A percentile compares a stretch with the other conserved stretches of the same genome.
Evolutionary conservation across 495 filamentous ascomycete species (phyloP).

Genomic region (Penicillium herquei): DNA sequence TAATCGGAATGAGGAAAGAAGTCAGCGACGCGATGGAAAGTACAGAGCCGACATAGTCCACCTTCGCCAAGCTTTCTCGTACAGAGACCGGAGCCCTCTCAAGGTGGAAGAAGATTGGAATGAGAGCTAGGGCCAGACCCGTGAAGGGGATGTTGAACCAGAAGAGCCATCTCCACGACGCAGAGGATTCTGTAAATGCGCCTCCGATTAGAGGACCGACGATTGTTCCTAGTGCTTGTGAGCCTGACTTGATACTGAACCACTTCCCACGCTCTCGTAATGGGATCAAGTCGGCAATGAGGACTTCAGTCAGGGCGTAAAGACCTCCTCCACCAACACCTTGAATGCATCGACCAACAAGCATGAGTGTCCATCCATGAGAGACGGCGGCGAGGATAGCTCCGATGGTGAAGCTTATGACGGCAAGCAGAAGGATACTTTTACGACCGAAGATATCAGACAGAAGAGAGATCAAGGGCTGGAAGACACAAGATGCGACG

Average conservation of each 20-base stretch:
- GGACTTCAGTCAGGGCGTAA: constrained; percentile 20
- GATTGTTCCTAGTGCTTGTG: constrained; percentile 27
- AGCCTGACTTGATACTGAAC: constrained; percentile 14
- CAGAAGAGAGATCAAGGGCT: constrained; percentile 43
- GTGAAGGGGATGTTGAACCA: constrained; percentile 27
- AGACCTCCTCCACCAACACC: constrained; percentile 43
- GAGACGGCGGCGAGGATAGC: constrained; percentile 41
- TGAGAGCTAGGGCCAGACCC: constrained; percentile 12
- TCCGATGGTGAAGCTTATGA: constrained; percentile 35
- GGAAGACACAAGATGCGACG: constrained; percentile 60
- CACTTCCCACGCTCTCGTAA: constrained; percentile 32
- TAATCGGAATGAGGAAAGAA: constrained; percentile 51
- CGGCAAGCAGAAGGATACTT: constrained; percentile 20
- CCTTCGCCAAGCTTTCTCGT: not conserved
- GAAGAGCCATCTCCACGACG: constrained; percentile 37
- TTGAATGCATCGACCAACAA: constrained; percentile 40
- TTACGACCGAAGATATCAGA: constrained; percentile 49
- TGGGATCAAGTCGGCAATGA: constrained; percentile 30
- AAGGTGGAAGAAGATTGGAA: constrained; percentile 21
- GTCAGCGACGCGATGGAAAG: constrained; percentile 27
- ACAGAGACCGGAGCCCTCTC: constrained; percentile 14
- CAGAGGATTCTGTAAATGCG: constrained; percentile 14
- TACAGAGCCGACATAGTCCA: constrained; percentile 49
- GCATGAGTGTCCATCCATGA: constrained; percentile 29
- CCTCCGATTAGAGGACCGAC: constrained; percentile 31